Base-by-base conservation (phyloP, 192 early-diverging fungal genomes). In the Backusella psychrophila region DNA sequence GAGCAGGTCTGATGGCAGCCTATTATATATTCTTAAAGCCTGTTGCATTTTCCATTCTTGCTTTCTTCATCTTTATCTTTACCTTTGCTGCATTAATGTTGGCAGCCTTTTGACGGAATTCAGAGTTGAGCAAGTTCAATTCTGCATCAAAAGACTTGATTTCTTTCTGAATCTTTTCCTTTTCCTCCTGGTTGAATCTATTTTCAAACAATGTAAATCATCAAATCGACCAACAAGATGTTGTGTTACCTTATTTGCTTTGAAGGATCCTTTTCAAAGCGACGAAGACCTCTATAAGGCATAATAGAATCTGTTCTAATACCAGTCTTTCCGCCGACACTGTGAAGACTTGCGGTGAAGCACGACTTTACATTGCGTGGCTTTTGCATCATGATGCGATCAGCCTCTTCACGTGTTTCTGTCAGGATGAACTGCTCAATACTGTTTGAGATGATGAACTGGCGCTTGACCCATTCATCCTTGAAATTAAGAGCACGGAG, bases 381-480 rank as follows among this genome's bases (percentile, higher is more conserved):
- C 35, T 85, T 86, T 7, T 83, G 78, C 12, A 76, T 63, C 87
- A 88, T 88, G 11, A 88, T 33, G 8, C 66, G 56, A 70, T 91
- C 90, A 15, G 88, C 90, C 21, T 87, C 83, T 3, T 63, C 68
- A 76, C 89, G 85, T 26, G 86, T 79, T 53, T 90, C 87, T 23
- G 93, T 84, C 36, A 95, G 77, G 39, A 93, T 85, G n/a, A 86
- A 89, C 23, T 90, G 87, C 75, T 95, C 92, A 53, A 94, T 93
- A 34, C 78, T 77, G 67, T 85, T 86, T 33, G 86, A 79, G 31
- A 90, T 90, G 75, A 95, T 93, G 41, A 95, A 81, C 72, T 91
- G 86, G 9, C 92, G 90, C 67, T 92, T 93, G 8, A 94, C 94
- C 68, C 89, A 83, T 69, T 95, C 91, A 56, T 92, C 77, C 29